Base-by-base conservation (phyloP, 768 basidiomycete species). In the Tricholoma hemisulphureum region DNA sequence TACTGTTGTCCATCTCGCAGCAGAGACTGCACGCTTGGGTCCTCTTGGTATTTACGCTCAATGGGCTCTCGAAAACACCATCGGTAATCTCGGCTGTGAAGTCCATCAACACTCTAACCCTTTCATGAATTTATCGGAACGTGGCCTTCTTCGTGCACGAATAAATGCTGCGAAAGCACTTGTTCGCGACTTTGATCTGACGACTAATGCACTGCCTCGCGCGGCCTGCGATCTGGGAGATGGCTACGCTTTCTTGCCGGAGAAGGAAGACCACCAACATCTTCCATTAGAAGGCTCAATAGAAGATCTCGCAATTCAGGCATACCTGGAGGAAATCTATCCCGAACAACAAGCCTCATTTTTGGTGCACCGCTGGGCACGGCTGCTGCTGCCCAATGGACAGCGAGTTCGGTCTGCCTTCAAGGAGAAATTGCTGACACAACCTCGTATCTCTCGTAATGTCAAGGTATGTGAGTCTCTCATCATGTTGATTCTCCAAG, bases 31-130 rank as follows among this genome's bases (percentile, higher is more conserved):
- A 4, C 11, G n/a, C 37, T 39, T 39, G 37, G 73, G 74, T 0
- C 67, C 68, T 28, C 61, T 53, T 1, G 55, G 49, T 6, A 43
- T 35, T 2, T 63, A 53, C 16, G 59, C 68, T n/a, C 59, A 65
- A 28, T 65, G 50, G 46, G 61, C 60, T 2, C 60, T 65, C 51
- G 61, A 63, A 48, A 13, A 53, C 6, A 49, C 37, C 8, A 64
- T 62, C 51, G 60, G 59, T 3, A 18, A 39, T 39, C 37, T 39
- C 8, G n/a, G 37, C 37, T 18, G 37, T 18, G 56, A 63, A 31
- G 51, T 65, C 7, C 16, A 45, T n/a, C 63, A 63, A 46, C 51
- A 41, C 4, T 66, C 60, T 1, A 60, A 53, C 32, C 61, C 61
- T 1, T 66, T 56, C 54, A 49, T 31, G n/a, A 62, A 66, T 50